A percentile compares a stretch with the other conserved stretches of the same genome.
These are phyloP conservation scores for Arctium lappa DNA, from an alignment of 129 eudicot species.

Conservation along the genomic window DNA sequence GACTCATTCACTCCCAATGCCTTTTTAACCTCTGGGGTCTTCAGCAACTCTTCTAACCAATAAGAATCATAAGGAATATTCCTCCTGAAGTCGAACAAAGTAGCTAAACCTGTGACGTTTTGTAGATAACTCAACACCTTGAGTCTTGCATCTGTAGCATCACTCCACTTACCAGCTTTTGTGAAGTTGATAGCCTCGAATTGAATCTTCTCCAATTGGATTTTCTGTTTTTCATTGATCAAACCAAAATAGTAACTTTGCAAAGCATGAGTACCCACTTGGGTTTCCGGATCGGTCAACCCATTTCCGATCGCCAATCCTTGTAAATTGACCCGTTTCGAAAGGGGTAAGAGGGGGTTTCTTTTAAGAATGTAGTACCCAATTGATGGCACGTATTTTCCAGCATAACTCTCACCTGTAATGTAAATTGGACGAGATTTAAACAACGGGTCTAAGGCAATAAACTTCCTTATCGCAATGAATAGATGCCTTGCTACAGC, in stretches of 20 bases:
- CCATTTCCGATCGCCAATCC: slow-evolving; percentile 92
- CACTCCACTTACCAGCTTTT: slow-evolving; percentile 53
- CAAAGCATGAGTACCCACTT: slow-evolving; percentile 75
- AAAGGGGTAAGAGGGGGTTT: slow-evolving; percentile 34
- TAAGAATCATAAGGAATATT: slow-evolving; percentile 40
- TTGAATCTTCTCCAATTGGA: slow-evolving; percentile 59
- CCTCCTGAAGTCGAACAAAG: slow-evolving; percentile 69
- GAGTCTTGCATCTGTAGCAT: slow-evolving; percentile 62
- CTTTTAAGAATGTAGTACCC: slow-evolving; percentile 67
- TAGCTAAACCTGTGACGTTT: slow-evolving; percentile 69
- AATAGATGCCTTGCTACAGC: slow-evolving; percentile 64
- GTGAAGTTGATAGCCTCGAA: slow-evolving; percentile 30
- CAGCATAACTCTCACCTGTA: slow-evolving; percentile 91
- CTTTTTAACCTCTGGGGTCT: slow-evolving; percentile 41
- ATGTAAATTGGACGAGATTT: slow-evolving; percentile 63
- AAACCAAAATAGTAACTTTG: slow-evolving; percentile 64
- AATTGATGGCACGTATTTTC: slow-evolving; percentile 79
- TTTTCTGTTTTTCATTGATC: slow-evolving; percentile 69
- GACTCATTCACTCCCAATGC: slow-evolving; percentile 58
- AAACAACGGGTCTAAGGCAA: slow-evolving; percentile 44
- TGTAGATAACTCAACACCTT: slow-evolving; percentile 31
- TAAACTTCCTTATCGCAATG: slow-evolving; percentile 52
- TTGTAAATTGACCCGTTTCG: slow-evolving; percentile 47
- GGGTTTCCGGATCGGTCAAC: slow-evolving; percentile 63
- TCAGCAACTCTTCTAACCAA: slow-evolving; percentile 49